Conservation (phyloP, 208 protist genomes). For the Angomonas desouzai region DNA sequence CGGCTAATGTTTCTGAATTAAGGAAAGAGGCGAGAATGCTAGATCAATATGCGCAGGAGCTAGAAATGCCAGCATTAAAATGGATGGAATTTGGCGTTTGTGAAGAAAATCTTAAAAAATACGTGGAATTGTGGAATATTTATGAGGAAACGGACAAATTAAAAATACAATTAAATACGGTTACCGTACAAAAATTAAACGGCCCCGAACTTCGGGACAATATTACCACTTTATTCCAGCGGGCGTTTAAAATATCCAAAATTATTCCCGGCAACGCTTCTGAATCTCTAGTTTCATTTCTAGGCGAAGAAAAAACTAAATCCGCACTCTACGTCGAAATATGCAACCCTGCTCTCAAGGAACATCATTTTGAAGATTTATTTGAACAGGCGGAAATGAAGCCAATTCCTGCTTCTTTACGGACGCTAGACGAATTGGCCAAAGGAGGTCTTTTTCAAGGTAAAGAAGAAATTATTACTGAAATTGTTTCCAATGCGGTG, state of each 20-base stretch:
- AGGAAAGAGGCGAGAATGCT: conserved; percentile 40
- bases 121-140: conserved; percentile 67
- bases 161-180: conserved; percentile 36
- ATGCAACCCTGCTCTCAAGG: conserved; percentile 88
- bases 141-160: conserved; percentile 58
- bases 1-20: conserved; percentile 21
- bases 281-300: conserved; percentile 53
- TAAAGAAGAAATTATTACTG: conserved; percentile 63
- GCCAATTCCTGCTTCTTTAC: conserved; percentile 25
- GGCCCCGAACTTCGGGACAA: conserved; percentile 70
- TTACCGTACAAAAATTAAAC: conserved; percentile 50
- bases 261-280: conserved; percentile 57
- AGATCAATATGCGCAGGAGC: conserved; percentile 56
- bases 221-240: conserved; percentile 53
- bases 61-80: conserved; percentile 64
- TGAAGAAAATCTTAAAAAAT: conserved; percentile 60
- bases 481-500: conserved; percentile 77
- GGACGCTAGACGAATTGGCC: conserved; percentile 49
- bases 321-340: conserved; percentile 63
- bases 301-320: conserved; percentile 72
- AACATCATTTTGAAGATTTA: conserved; percentile 72
- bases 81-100: conserved; percentile 64
- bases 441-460: conserved; percentile 31
- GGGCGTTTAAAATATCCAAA: conserved; percentile 60
- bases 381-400: conserved; percentile 53